phyloP scores from a whole-genome alignment of 1,139 yeast species.

The Meyerozyma carpophila region DNA sequence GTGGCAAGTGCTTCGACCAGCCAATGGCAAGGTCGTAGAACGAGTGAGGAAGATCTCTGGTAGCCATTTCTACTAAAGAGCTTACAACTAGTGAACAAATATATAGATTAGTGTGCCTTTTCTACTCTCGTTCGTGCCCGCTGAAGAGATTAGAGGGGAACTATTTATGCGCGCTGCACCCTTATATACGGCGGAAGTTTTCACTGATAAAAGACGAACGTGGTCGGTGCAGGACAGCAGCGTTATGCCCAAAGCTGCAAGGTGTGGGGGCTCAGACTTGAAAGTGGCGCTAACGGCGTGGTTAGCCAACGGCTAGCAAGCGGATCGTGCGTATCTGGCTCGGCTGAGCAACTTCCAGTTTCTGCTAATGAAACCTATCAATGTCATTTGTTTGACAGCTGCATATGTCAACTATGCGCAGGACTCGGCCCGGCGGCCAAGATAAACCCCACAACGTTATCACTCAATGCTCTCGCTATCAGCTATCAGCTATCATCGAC shows the following conservation, averaged over 20 bases:
- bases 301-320: no score
- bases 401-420: no score
- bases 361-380: no score
- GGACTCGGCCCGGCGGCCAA: no score
- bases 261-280: not conserved
- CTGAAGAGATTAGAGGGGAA: not conserved
- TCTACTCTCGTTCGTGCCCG: not conserved
- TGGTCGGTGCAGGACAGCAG: not conserved
- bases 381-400: no score
- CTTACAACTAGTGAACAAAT: not conserved
- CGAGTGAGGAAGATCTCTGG: slow-evolving; percentile 49
- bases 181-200: not conserved
- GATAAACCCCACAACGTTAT: no score
- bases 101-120: not conserved
- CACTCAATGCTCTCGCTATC: no score
- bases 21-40: slow-evolving; percentile 31
- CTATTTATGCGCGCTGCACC: not conserved
- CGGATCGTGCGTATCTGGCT: no score
- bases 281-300: not conserved
- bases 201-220: not conserved
- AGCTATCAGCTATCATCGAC: no score
- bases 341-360: no score
- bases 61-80: slow-evolving; percentile 24
- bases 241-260: not conserved
- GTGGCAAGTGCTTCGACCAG: slow-evolving; percentile 30